Evolutionary conservation across 306 rosid species (phyloP).

Genomic region (Cucumis hystrix): DNA sequence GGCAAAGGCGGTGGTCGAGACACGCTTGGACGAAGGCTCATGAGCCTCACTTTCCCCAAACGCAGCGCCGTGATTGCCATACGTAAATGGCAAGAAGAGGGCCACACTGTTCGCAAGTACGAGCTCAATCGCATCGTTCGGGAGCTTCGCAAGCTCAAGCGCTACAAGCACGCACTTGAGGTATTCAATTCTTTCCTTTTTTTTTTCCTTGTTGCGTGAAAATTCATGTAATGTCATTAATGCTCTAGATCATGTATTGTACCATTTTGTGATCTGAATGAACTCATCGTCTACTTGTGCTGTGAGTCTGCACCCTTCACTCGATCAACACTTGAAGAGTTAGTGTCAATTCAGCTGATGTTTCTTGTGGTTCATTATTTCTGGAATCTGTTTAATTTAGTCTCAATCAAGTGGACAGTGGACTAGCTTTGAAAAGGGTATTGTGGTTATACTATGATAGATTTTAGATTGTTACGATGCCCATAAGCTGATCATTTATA

Average conservation of each 20-base stretch:
- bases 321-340: neutral
- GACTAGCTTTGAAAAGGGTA: neutral
- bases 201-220: neutral
- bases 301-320: neutral
- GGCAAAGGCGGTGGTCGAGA: slow-evolving; percentile 30
- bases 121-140: slow-evolving; percentile 82
- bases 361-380: neutral
- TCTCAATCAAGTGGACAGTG: neutral
- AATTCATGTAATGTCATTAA: neutral
- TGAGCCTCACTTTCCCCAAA: slow-evolving; percentile 57
- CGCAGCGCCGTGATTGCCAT: slow-evolving; percentile 69
- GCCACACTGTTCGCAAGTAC: slow-evolving; percentile 51
- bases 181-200: slow-evolving; percentile 9
- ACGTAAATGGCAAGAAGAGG: slow-evolving; percentile 81
- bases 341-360: neutral
- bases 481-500: neutral
- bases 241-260: neutral
- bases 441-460: neutral
- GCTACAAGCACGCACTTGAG: slow-evolving; percentile 91
- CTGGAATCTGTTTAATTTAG: neutral
- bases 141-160: slow-evolving; percentile 73
- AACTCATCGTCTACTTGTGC: neutral
- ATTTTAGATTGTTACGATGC: neutral
- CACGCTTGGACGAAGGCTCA: slow-evolving; percentile 59
- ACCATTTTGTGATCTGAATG: neutral